Evolutionary conservation across 768 basidiomycete genomes (phyloP).

Genomic region (Atractiella rhizophila): DNA sequence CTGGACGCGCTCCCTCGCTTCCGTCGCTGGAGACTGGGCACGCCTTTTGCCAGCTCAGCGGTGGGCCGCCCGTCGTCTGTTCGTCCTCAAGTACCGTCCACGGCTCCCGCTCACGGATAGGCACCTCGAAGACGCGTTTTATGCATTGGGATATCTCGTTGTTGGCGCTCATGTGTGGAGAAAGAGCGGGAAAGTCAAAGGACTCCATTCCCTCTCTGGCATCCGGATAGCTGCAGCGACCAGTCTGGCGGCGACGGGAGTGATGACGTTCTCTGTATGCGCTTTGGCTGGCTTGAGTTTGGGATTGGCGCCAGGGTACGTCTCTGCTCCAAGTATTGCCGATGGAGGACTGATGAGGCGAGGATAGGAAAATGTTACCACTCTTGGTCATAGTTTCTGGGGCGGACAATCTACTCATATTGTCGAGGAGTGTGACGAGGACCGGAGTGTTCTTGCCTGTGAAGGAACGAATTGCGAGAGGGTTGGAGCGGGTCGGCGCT

Average conservation of each 20-base stretch:
- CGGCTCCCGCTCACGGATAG: constrained; percentile 8
- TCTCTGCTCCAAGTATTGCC: constrained; percentile 2
- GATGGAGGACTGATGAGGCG: background rate
- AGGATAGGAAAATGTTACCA: constrained; percentile 29
- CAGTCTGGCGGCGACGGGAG: constrained; percentile 70
- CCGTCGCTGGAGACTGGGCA: constrained; percentile 21
- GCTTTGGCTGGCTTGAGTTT: constrained; percentile 67
- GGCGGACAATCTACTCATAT: constrained; percentile 87
- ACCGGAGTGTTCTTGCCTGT: constrained; percentile 69
- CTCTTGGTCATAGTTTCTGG: constrained; percentile 87
- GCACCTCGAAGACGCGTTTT: constrained; percentile 34
- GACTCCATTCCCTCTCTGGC: constrained; percentile 69
- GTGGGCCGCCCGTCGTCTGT: background rate
- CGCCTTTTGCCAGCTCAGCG: background rate
- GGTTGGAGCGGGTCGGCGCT: constrained; percentile 64
- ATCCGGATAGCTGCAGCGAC: constrained; percentile 78
- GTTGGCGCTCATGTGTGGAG: constrained; percentile 26
- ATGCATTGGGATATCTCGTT: constrained; percentile 43
- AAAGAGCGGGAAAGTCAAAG: constrained; percentile 23
- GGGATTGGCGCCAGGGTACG: constrained; percentile 68
- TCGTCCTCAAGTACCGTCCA: constrained; percentile 12
- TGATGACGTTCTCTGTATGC: constrained; percentile 79
- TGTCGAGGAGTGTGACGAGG: constrained; percentile 50
- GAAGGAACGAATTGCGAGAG: constrained; percentile 72
- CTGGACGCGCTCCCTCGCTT: background rate